Evolutionary conservation across 1,139 yeast species (phyloP), one percentile per base, ranked within the genome.

Genomic region (Blastobotrys malaysiensis): DNA sequence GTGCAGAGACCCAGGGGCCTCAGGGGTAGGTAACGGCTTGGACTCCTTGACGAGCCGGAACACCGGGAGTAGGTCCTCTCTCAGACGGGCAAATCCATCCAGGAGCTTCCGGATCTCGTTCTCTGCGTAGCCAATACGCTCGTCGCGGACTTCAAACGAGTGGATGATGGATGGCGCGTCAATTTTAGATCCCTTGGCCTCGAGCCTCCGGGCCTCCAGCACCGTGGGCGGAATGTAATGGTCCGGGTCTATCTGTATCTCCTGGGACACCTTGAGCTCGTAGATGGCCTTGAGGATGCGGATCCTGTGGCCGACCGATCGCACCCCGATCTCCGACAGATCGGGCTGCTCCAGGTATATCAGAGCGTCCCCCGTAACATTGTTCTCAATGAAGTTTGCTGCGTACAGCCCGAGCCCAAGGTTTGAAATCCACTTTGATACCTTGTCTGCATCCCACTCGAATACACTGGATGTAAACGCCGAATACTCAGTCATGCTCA

Each of bases 11-110:
- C 43, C 31, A 11, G 62, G 61, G 9, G 62, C 61, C 14, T 69
- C 75, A 0, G 77, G 77, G 13, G 73, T 72, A 4, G 78, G 78
- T 50, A 74, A 63, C 9, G 78, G 77, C 57, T 71, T 73, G 48
- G 69, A 60, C 51, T 74, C 78, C 58, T 75, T 75, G 55, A 63
- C 71, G 51, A 68, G 58, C 43, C 73, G 65, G 59, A 72, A 71
- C 9, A 73, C 61, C 22, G 77, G 77, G 39, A 73, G 56, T 46
- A 73, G 57, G 52, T 73, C 77, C 47, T 73, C 73, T n/a, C 77
- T 63, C 26, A 74, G 63, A 43, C 71, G 59, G 14, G 63, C 55
- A 52, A 69, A 64, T 46, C 61, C 59, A 3, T 73, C 76, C 27
- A 60, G 51, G 14, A 74, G 65, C 46, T 63, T 61, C 53, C 64